Base-by-base conservation (phyloP, 2,329 filamentous ascomycete species). In the Fusarium cicatricum region DNA sequence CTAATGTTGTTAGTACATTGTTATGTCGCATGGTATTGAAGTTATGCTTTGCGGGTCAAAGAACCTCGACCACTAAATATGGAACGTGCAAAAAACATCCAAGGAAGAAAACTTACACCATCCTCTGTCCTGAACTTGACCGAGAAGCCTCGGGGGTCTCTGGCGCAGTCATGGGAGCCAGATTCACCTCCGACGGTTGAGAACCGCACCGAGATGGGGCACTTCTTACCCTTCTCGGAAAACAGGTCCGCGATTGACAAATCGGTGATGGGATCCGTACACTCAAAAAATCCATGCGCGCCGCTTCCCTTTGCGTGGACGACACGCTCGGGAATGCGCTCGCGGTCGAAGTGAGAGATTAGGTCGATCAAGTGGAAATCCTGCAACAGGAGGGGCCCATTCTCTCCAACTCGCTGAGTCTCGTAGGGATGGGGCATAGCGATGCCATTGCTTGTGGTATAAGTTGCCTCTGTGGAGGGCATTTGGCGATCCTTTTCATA, bases 151-250 rank as follows among this genome's bases (percentile, higher is more conserved):
- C 88, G 80, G 10, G 88, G 88, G 63, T 92, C 89, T 55, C 90
- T 85, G 28, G 87, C 88, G 61, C 84, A 86, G 67, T 92, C 89
- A 52, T 88, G 81, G 4, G 86, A 90, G 7, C 89, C 89, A 53
- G 85, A 85, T 73, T 91, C 88, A 55, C 89, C 88, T 70, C 89
- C 88, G 5, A 92, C 89, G 2, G 90, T 92, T 0, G 88, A 91
- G 74, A 92, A 91, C 4, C 90, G 85, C 37, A 83, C 81, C 2
- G 88, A 81, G 58, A 88, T 74, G 14, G 87, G 85, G 41, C 88
- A 90, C 72, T 85, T 85, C 78, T 91, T 91, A 64, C 89, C 90
- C 47, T 85, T 79, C 52, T 83, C 77, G 67, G 77, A 82, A 67
- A 87, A 84, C 52, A 83, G 77, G 49, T 77, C 71, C 28, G 83